Percentiles rank a stretch among this genome's conserved stretches.
Conservation (phyloP, 305 asterid species). For the Fraxinus nigra region DNA sequence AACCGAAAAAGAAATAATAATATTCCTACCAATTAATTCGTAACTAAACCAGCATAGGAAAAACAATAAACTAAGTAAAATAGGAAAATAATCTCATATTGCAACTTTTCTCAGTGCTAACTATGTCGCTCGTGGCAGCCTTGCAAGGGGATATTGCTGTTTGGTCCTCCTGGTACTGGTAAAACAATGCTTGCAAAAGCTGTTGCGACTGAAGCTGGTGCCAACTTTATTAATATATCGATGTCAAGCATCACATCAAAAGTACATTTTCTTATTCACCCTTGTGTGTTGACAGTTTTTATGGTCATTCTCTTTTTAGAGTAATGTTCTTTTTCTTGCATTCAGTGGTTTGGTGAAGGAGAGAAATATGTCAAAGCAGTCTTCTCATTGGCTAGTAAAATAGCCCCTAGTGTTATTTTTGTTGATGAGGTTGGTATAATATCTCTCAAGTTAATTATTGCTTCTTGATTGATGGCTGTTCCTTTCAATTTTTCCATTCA, state of each 20-base stretch:
- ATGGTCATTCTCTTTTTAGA: constrained; percentile 2
- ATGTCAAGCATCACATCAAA: constrained; percentile 60
- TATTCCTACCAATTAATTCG: not conserved
- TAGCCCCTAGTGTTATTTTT: constrained; percentile 50
- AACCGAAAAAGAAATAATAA: not conserved
- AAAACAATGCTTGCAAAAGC: constrained; percentile 61
- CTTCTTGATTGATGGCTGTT: not conserved
- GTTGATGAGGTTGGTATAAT: constrained; percentile 48
- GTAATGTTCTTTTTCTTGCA: not conserved
- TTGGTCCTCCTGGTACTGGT: constrained; percentile 60
- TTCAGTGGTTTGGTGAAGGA: constrained; percentile 58
- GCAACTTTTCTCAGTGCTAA: not conserved
- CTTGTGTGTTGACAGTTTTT: not conserved
- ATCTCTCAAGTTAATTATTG: not conserved
- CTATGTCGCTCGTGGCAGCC: constrained; percentile 31
- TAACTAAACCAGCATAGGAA: not conserved
- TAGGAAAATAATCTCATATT: not conserved
- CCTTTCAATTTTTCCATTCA: not conserved
- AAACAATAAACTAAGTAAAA: not conserved
- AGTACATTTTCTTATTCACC: constrained; percentile 22
- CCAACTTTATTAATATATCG: constrained; percentile 52
- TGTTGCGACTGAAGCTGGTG: constrained; percentile 58
- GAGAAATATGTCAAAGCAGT: constrained; percentile 57
- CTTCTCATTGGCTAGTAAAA: constrained; percentile 49
- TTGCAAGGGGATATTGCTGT: constrained; percentile 54